Percentiles rank a stretch among this genome's conserved stretches.
Conservation (phyloP, 208 protist species). For the Trypanosoma congolense region DNA sequence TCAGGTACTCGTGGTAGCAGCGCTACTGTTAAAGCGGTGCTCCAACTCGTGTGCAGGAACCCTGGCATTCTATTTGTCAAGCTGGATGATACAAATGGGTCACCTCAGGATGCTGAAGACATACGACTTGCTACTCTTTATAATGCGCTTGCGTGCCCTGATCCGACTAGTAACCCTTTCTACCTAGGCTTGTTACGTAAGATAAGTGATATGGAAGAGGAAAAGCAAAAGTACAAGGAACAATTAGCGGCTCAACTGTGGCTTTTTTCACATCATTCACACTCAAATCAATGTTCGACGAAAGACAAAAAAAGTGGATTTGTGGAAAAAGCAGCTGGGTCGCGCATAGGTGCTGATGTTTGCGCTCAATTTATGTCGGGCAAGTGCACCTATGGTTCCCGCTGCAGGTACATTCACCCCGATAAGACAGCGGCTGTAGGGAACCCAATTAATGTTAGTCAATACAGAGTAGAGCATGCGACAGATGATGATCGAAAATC, state of each 20-base stretch:
- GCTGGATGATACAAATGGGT: conserved; percentile 59
- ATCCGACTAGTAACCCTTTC: conserved; percentile 78
- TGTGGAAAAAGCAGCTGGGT: conserved; percentile 8
- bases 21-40: conserved; percentile 54
- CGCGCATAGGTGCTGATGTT: conserved; percentile 25
- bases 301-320: conserved; percentile 26
- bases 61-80: conserved; percentile 69
- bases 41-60: conserved; percentile 67
- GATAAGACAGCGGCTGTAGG: conserved; percentile 23
- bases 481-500: conserved; percentile 13
- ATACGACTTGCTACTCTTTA: conserved; percentile 58
- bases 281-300: neutral
- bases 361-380: conserved; percentile 34
- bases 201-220: conserved; percentile 70
- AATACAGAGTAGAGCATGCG: conserved; percentile 16
- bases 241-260: conserved; percentile 55
- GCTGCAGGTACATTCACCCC: conserved; percentile 33
- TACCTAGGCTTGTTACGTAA: conserved; percentile 63
- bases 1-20: conserved; percentile 61
- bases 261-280: conserved; percentile 26
- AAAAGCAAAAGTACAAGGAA: conserved; percentile 56
- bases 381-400: conserved; percentile 27
- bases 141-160: conserved; percentile 67
- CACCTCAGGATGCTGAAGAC: conserved; percentile 35
- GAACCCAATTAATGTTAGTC: conserved; percentile 22